phyloP scores from a whole-genome alignment of 2,329 filamentous ascomycete species.

The Claviceps humidiphila region DNA sequence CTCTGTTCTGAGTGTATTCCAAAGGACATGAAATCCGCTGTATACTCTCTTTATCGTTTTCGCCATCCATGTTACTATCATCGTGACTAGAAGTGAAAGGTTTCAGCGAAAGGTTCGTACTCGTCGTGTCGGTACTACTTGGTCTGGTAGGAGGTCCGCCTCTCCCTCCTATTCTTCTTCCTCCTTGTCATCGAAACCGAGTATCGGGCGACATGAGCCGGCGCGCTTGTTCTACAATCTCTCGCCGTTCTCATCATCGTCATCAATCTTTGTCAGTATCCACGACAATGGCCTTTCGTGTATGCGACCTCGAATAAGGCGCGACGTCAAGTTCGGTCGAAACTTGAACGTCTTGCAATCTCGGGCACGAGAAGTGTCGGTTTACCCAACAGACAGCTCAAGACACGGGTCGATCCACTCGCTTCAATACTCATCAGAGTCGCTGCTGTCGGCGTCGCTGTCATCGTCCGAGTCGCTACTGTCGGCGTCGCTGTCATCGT shows the following conservation, averaged over 20 bases:
- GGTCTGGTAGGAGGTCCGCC: background rate
- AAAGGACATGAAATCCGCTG: slow-evolving; percentile 1
- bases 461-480: too few relatives aligned
- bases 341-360: slow-evolving; percentile 5
- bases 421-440: slow-evolving; percentile 23
- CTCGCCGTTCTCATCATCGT: slow-evolving; percentile 9
- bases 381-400: background rate
- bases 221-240: background rate
- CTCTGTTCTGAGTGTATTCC: slow-evolving; percentile 4
- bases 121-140: background rate
- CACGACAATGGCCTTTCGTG: slow-evolving; percentile 14
- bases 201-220: background rate
- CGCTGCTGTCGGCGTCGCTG: background rate
- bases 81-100: slow-evolving; percentile 3
- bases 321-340: background rate
- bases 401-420: slow-evolving; percentile 24
- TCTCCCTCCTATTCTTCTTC: background rate
- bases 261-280: slow-evolving; percentile 16
- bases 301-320: slow-evolving; percentile 9
- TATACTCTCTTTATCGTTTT: background rate
- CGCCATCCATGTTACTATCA: background rate
- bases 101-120: background rate
- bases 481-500: too few relatives aligned
- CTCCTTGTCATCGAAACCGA: slow-evolving; percentile 3
- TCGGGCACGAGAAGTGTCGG: slow-evolving; percentile 3